Conservation (phyloP, 257 asterid species). For the Nicotiana noctiflora region DNA sequence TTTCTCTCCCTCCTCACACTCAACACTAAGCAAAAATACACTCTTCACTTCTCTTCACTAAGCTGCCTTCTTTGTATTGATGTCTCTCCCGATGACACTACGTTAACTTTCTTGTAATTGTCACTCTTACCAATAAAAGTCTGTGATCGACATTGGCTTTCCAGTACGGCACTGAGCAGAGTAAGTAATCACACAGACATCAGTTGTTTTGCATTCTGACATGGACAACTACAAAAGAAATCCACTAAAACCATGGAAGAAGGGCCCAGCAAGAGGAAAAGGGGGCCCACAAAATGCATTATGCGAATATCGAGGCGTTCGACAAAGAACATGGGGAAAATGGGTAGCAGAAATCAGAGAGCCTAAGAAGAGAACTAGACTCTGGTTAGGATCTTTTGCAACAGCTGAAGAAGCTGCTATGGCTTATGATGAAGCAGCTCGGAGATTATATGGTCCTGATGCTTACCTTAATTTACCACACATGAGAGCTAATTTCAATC, state of each 20-base stretch:
- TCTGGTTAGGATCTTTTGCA: slow-evolving; percentile 90
- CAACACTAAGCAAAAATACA: not conserved
- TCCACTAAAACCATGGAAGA: slow-evolving; percentile 94
- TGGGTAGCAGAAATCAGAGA: slow-evolving; percentile 82
- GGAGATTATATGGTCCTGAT: slow-evolving; percentile 79
- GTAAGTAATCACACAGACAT: not conserved
- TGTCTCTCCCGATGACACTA: not conserved
- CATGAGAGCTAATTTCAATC: slow-evolving; percentile 66
- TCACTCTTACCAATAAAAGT: too few species aligned
- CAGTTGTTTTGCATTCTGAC: not conserved
- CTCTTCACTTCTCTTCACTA: not conserved
- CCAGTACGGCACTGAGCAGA: not conserved
- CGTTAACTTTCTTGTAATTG: not conserved
- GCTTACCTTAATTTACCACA: slow-evolving; percentile 91
- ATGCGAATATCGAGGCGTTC: slow-evolving; percentile 87
- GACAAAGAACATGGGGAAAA: slow-evolving; percentile 95
- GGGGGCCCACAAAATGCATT: slow-evolving; percentile 93
- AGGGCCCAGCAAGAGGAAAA: slow-evolving; percentile 92
- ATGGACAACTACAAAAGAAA: slow-evolving; percentile 67
- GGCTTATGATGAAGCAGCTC: slow-evolving; percentile 93
- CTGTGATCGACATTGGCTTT: not conserved
- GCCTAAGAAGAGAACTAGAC: slow-evolving; percentile 80
- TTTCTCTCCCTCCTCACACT: slow-evolving; percentile 18
- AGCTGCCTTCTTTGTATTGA: not conserved
- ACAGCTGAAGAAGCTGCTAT: slow-evolving; percentile 97